Percentiles rank a stretch among this genome's conserved stretches.
These are phyloP conservation scores for Bryoerythrophyllum caledonicum DNA, from an alignment of 225 moss, liverwort and hornwort genomes.

Conservation along the genomic window DNA sequence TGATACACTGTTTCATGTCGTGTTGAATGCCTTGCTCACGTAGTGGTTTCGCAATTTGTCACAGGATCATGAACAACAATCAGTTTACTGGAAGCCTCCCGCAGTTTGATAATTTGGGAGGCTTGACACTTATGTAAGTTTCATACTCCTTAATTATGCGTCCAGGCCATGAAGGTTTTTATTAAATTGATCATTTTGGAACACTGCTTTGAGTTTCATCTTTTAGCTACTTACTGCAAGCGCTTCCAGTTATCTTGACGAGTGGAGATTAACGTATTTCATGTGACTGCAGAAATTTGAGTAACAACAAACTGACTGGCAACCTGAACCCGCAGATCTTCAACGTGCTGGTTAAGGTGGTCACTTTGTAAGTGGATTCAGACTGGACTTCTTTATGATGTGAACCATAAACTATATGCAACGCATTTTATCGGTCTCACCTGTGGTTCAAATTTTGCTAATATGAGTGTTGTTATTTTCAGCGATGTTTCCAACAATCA, in stretches of 20 bases:
- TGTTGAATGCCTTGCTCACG: neutral
- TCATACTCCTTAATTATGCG: neutral
- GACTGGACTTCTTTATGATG: neutral
- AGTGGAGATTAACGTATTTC: conserved; percentile 13
- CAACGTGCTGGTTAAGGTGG: conserved; percentile 32
- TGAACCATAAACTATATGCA: neutral
- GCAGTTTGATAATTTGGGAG: conserved; percentile 33
- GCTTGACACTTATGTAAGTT: conserved; percentile 34
- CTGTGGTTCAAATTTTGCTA: neutral
- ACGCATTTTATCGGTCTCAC: neutral
- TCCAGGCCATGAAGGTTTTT: neutral
- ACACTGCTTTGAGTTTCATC: neutral
- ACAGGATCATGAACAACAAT: conserved; percentile 50
- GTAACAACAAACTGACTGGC: conserved; percentile 42
- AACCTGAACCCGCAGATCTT: conserved; percentile 49
- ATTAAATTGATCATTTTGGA: neutral
- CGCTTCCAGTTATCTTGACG: neutral
- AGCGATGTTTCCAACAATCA: conserved; percentile 57
- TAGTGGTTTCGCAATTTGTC: neutral
- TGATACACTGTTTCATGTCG: neutral
- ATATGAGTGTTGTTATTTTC: conserved; percentile 22
- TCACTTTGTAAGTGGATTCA: conserved; percentile 42
- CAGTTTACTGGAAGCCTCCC: conserved; percentile 48
- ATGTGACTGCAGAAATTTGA: conserved; percentile 41
- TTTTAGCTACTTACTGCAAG: neutral